phyloP scores from a whole-genome alignment of 257 asterid species.

The Penstemon newberryi region DNA sequence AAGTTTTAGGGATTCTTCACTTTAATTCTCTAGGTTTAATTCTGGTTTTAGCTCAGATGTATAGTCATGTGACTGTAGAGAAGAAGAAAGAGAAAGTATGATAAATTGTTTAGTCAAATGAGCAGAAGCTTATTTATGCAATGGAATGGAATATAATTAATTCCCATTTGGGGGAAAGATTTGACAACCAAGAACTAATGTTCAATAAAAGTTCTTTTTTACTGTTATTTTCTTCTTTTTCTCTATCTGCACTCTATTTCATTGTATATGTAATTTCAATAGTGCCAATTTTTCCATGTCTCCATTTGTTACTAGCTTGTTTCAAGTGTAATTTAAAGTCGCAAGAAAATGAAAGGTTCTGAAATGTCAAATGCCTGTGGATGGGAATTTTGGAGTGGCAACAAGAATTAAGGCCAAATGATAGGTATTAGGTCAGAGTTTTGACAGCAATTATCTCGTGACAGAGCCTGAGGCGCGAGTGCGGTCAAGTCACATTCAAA shows the following conservation, averaged over 20 bases:
- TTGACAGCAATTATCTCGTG: background rate
- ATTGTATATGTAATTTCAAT: conserved; percentile 27
- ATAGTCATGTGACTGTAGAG: conserved; percentile 30
- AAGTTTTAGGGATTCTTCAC: conserved; percentile 15
- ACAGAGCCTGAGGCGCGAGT: too few species aligned
- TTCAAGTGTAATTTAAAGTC: background rate
- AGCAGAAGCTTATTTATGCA: conserved; percentile 18
- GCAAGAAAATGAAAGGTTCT: background rate
- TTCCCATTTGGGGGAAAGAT: conserved; percentile 16
- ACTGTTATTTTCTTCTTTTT: background rate
- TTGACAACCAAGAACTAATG: conserved; percentile 10
- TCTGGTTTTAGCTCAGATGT: conserved; percentile 20
- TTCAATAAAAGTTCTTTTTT: conserved; percentile 33
- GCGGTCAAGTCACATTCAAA: too few species aligned
- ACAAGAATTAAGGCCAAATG: background rate
- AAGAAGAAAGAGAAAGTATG: conserved; percentile 5
- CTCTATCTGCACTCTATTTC: conserved; percentile 22
- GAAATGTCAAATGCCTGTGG: conserved; percentile 5
- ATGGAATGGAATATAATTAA: conserved; percentile 21
- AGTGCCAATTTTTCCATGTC: conserved; percentile 11
- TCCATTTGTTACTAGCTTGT: background rate
- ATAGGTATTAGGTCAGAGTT: background rate
- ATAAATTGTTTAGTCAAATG: conserved; percentile 6
- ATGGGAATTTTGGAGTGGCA: conserved; percentile 15
- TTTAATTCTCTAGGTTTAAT: conserved; percentile 22